Conservation (phyloP, 1,284 basidiomycete genomes). For the Trichosporon sp. region DNA sequence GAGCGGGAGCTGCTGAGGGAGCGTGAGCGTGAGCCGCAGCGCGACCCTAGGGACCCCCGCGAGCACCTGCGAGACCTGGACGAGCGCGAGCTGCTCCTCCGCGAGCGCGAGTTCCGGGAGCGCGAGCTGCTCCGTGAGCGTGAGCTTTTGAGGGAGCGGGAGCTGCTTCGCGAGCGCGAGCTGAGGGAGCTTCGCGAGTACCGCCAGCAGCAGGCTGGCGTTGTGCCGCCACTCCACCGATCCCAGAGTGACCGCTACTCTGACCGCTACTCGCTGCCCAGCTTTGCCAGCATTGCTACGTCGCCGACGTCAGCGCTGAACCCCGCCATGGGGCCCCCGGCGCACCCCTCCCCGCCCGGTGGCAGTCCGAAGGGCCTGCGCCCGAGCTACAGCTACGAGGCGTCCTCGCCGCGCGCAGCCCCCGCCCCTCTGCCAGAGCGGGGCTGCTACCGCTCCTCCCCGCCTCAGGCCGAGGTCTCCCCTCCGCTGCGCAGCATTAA, state of each 20-base stretch:
- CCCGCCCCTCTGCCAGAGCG: neutral
- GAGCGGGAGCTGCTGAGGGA: conserved; percentile 2
- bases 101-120: conserved; percentile 4
- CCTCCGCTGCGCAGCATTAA: conserved; percentile 11
- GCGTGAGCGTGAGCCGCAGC: conserved; percentile 8
- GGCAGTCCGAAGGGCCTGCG: conserved; percentile 4
- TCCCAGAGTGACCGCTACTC: conserved; percentile 16
- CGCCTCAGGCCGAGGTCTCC: neutral
- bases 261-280: conserved; percentile 12
- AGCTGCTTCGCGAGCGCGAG: conserved; percentile 6
- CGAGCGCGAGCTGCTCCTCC: conserved; percentile 6
- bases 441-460: conserved; percentile 6
- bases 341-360: neutral
- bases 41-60: conserved; percentile 9
- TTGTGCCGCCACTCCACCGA: conserved; percentile 10
- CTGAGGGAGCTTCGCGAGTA: conserved; percentile 6
- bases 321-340: conserved; percentile 6
- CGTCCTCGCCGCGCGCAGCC: neutral
- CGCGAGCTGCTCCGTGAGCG: conserved; percentile 3
- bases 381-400: conserved; percentile 16
- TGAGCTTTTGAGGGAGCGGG: conserved; percentile 13
- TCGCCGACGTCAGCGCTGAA: conserved; percentile 11
- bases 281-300: conserved; percentile 10
- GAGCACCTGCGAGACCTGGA: conserved; percentile 5
- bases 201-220: conserved; percentile 1